These are phyloP conservation scores for Dothistroma septosporum DNA, from an alignment of 2,329 filamentous ascomycete genomes.

Conservation along the genomic window DNA sequence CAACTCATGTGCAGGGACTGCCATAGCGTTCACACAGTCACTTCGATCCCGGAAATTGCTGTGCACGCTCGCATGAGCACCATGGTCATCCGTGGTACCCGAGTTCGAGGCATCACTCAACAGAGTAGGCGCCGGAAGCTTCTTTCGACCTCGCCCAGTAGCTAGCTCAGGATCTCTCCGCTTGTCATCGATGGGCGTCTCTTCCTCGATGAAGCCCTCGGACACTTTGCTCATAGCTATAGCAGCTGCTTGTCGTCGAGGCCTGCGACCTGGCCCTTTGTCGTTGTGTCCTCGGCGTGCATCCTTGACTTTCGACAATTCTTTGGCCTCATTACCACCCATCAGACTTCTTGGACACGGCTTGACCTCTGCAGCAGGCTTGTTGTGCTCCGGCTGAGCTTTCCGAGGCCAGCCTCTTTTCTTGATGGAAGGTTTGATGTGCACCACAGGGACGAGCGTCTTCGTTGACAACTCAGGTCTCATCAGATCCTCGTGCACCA, in stretches of 20 bases:
- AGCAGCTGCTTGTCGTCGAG: constrained; percentile 25
- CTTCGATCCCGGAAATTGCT: constrained; percentile 3
- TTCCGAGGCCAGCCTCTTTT: constrained; percentile 3
- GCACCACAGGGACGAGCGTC: background rate
- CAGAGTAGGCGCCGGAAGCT: background rate
- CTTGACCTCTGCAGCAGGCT: background rate
- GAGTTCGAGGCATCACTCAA: background rate
- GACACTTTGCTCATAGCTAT: constrained; percentile 23
- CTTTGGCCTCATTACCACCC: background rate
- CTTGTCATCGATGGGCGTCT: constrained; percentile 23
- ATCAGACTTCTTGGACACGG: background rate
- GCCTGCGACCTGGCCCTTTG: constrained; percentile 9
- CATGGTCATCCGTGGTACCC: background rate
- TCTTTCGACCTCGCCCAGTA: background rate
- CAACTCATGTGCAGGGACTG: background rate
- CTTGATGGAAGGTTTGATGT: background rate
- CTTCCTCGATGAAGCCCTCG: constrained; percentile 24
- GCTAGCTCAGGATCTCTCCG: constrained; percentile 13
- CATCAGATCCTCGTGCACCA: background rate
- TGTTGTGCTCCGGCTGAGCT: background rate
- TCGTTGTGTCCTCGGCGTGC: background rate
- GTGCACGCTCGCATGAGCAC: background rate
- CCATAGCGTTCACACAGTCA: background rate
- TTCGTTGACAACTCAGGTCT: background rate
- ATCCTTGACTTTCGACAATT: background rate